phyloP scores from a whole-genome alignment of 495 filamentous ascomycete genomes.

The Hypoxylon rickii region DNA sequence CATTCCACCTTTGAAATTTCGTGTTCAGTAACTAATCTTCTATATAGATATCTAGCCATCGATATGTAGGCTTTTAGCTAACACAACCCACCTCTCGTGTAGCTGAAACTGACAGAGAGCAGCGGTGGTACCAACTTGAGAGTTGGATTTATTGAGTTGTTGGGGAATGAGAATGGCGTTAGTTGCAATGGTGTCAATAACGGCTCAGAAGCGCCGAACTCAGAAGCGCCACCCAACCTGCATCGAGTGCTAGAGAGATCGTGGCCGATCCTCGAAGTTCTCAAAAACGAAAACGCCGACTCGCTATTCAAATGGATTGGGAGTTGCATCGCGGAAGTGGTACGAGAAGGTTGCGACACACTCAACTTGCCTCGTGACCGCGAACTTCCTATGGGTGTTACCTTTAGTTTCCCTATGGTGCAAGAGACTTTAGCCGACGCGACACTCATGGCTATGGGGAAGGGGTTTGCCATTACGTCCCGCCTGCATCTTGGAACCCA shows the following conservation, averaged over 20 bases:
- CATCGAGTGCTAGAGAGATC: conserved; percentile 67
- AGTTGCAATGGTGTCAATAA: conserved; percentile 17
- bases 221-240: conserved; percentile 48
- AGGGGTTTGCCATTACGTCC: conserved; percentile 79
- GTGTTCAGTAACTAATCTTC: too few species aligned
- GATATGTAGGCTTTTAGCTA: conserved; percentile 61
- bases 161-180: conserved; percentile 48
- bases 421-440: conserved; percentile 77
- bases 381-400: conserved; percentile 76
- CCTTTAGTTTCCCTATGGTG: conserved; percentile 85
- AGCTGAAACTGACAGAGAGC: conserved; percentile 7
- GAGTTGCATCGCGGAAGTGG: conserved; percentile 72
- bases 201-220: neutral
- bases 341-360: conserved; percentile 50
- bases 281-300: conserved; percentile 77
- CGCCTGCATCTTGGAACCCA: conserved; percentile 73
- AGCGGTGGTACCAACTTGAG: conserved; percentile 79
- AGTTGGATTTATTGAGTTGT: conserved; percentile 75
- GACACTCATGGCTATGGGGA: conserved; percentile 84
- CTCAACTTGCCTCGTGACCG: conserved; percentile 34
- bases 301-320: conserved; percentile 82
- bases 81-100: neutral
- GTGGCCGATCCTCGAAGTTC: conserved; percentile 79
- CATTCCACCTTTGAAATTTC: too few species aligned
- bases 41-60: conserved; percentile 68